Percentiles rank a stretch among this genome's conserved stretches.
These are phyloP conservation scores for Sindora glabra DNA, from an alignment of 306 rosid genomes.

Conservation along the genomic window DNA sequence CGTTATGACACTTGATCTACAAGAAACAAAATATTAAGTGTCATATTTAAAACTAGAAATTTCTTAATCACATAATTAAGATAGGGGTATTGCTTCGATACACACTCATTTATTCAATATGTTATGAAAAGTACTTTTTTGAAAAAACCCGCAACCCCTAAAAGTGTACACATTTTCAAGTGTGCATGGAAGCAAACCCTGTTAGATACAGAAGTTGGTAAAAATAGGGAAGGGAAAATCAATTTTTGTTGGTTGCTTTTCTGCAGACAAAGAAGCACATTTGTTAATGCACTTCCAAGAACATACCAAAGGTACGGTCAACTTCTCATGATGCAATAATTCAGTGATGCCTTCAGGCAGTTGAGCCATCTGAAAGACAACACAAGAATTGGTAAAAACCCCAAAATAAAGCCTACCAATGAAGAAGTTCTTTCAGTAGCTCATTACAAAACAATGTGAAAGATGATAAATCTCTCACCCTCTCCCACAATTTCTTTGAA, in stretches of 20 bases:
- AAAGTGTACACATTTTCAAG: too few relatives aligned
- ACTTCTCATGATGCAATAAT: conserved; percentile 70
- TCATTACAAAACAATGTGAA: background rate
- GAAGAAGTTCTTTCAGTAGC: background rate
- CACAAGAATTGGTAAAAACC: conserved; percentile 9
- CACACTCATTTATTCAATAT: too few relatives aligned
- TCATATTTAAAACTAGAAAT: background rate
- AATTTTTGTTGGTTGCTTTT: background rate
- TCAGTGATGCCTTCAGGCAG: conserved; percentile 96
- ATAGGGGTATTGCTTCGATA: too few relatives aligned
- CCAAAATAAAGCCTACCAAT: background rate
- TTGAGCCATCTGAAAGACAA: conserved; percentile 85
- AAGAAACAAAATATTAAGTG: conserved; percentile 29
- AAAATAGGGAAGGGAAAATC: background rate
- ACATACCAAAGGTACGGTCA: conserved; percentile 81
- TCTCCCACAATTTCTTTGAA: background rate
- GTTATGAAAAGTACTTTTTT: too few relatives aligned
- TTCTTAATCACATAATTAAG: background rate
- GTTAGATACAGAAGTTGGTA: too few relatives aligned
- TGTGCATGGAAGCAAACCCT: too few relatives aligned
- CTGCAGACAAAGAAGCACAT: conserved; percentile 1
- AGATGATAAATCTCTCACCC: background rate
- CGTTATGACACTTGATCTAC: conserved; percentile 89
- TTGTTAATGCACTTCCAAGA: conserved; percentile 11
- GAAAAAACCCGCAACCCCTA: too few relatives aligned